These are phyloP conservation scores for Melanopsichium pennsylvanicum DNA, from an alignment of 1,284 basidiomycete genomes.

Conservation along the genomic window DNA sequence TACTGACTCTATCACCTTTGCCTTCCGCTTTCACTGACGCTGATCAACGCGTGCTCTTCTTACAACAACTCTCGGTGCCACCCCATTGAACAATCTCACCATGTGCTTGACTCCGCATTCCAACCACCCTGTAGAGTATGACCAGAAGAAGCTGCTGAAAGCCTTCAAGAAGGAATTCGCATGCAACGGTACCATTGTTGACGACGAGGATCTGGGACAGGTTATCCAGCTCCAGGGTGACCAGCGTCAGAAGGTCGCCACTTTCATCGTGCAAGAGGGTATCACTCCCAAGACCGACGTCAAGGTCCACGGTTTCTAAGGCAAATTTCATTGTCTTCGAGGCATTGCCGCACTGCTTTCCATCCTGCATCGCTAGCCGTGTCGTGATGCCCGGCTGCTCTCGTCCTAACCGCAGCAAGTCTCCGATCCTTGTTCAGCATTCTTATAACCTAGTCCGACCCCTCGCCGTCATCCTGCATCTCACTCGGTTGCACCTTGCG, in stretches of 20 bases:
- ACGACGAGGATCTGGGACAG: slow-evolving; percentile 94
- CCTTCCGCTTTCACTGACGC: too few species aligned
- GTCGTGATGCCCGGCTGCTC: slow-evolving; percentile 36
- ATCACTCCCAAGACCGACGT: slow-evolving; percentile 62
- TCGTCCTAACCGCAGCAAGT: too few species aligned
- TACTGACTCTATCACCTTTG: not conserved
- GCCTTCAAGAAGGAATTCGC: slow-evolving; percentile 99
- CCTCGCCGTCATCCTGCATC: too few species aligned
- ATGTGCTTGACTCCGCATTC: too few species aligned
- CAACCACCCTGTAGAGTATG: slow-evolving; percentile 77
- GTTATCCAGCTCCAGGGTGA: slow-evolving; percentile 99
- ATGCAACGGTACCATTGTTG: slow-evolving; percentile 97
- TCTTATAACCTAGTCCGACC: too few species aligned
- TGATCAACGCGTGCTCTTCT: too few species aligned
- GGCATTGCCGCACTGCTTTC: not conserved
- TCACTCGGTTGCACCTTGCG: too few species aligned
- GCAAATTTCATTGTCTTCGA: not conserved
- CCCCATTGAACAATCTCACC: too few species aligned
- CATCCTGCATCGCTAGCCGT: not conserved
- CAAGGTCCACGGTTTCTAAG: slow-evolving; percentile 66
- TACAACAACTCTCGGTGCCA: too few species aligned
- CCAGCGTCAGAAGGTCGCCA: slow-evolving; percentile 86
- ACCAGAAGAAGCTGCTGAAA: slow-evolving; percentile 97
- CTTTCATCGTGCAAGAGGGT: slow-evolving; percentile 63
- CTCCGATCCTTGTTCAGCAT: too few species aligned